These are phyloP conservation scores for Dendrobium catenatum DNA, from an alignment of 106 monocot species.

Conservation along the genomic window DNA sequence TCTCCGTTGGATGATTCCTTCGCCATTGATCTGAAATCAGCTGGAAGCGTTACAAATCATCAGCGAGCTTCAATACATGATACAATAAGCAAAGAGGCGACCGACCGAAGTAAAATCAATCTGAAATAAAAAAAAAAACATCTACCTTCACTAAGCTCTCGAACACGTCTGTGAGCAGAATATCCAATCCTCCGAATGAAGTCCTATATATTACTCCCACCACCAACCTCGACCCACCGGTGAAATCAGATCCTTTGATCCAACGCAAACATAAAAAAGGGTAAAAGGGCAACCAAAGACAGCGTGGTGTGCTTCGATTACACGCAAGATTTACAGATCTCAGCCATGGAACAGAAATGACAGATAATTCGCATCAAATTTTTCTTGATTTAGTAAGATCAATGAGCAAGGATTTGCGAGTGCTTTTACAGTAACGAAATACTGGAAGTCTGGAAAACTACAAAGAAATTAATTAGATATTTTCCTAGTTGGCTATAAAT, in stretches of 20 bases:
- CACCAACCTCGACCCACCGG: neutral
- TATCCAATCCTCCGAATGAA: neutral
- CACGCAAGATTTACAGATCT: slow-evolving; percentile 2
- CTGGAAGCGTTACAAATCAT: slow-evolving; percentile 8
- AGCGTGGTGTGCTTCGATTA: neutral
- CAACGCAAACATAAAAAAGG: neutral
- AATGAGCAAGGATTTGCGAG: neutral
- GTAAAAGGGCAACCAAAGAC: neutral
- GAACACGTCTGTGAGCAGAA: neutral
- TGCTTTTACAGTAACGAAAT: neutral
- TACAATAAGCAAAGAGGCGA: neutral
- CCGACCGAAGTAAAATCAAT: too few species aligned
- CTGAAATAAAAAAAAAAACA: too few species aligned
- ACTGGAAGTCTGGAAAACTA: too few species aligned
- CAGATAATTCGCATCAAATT: neutral
- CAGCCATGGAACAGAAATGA: neutral
- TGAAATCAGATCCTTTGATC: neutral
- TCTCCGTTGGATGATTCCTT: slow-evolving; percentile 48
- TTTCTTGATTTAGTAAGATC: slow-evolving; percentile 6
- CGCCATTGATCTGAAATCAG: slow-evolving; percentile 39
- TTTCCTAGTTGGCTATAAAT: too few species aligned
- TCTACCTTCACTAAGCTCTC: neutral
- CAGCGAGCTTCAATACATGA: slow-evolving; percentile 1
- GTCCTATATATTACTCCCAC: neutral
- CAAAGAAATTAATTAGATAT: too few species aligned